phyloP scores from a whole-genome alignment of 1,139 yeast species.

The Pichia sp. region DNA sequence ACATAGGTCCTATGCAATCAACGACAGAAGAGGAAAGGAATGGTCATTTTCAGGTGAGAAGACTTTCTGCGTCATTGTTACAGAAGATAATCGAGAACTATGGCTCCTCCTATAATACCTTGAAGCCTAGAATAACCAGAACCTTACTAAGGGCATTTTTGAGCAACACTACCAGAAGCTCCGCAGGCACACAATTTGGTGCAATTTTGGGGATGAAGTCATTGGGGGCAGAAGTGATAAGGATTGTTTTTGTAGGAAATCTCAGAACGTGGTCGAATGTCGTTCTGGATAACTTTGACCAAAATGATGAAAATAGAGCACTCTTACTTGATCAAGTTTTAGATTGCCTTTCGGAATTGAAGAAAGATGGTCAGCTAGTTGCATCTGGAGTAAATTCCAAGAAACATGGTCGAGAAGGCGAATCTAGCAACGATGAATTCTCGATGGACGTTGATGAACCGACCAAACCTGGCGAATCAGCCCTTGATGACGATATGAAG shows the following conservation, averaged over 20 bases:
- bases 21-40: conserved; percentile 15
- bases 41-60: conserved; percentile 47
- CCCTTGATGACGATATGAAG: conserved; percentile 38
- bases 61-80: conserved; percentile 78
- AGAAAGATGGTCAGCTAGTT: conserved; percentile 28
- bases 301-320: conserved; percentile 30
- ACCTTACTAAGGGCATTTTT: conserved; percentile 86
- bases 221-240: conserved; percentile 81
- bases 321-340: conserved; percentile 42
- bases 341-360: conserved; percentile 45
- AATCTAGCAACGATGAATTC: too few relatives aligned
- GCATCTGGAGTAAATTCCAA: conserved; percentile 11
- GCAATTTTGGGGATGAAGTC: conserved; percentile 79
- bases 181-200: conserved; percentile 87
- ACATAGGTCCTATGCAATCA: conserved; percentile 54
- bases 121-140: conserved; percentile 91
- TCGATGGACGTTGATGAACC: too few relatives aligned
- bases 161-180: conserved; percentile 41
- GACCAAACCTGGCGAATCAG: too few relatives aligned
- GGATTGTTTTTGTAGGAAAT: conserved; percentile 81
- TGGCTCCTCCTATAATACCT: conserved; percentile 81
- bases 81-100: conserved; percentile 70
- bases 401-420: too few relatives aligned
- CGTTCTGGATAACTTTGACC: conserved; percentile 32
- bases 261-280: conserved; percentile 69